A percentile compares a stretch with the other conserved stretches of the same genome.
Conservation (phyloP, 176 grass and related monocot genomes). For the Elymus sibiricus region DNA sequence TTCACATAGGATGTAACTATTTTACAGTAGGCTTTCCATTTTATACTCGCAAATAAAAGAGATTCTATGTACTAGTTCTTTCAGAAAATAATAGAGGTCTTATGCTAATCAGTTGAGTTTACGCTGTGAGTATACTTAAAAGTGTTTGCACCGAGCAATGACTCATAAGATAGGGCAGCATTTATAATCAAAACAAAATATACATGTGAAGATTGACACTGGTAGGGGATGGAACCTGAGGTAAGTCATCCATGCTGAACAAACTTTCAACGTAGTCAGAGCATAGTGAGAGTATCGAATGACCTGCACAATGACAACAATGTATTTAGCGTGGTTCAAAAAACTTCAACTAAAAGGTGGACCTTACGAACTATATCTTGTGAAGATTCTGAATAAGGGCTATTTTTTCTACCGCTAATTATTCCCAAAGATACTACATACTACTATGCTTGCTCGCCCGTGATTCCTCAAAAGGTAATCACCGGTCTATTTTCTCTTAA, state of each 20-base stretch:
- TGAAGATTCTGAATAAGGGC: neutral
- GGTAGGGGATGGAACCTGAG: constrained; percentile 55
- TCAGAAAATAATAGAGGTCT: neutral
- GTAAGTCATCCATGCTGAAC: constrained; percentile 64
- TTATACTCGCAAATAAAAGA: neutral
- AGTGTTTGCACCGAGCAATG: neutral
- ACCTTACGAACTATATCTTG: neutral
- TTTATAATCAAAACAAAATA: neutral
- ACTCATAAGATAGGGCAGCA: neutral
- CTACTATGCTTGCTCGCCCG: neutral
- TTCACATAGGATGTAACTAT: neutral
- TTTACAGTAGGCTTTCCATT: neutral
- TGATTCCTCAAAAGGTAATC: neutral
- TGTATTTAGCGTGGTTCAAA: neutral
- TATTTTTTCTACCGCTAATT: neutral
- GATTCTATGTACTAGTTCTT: neutral
- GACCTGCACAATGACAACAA: constrained; percentile 41
- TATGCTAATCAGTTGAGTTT: neutral
- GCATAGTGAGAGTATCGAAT: constrained; percentile 94
- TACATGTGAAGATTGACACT: neutral
- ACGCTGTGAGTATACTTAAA: neutral
- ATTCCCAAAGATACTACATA: neutral
- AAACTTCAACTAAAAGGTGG: neutral
- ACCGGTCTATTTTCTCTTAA: neutral
- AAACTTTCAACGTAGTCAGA: constrained; percentile 55